Percentiles rank a stretch among this genome's conserved stretches.
Evolutionary conservation across 1,139 yeast species (phyloP).

Genomic region (Lodderomyces elongisporus): DNA sequence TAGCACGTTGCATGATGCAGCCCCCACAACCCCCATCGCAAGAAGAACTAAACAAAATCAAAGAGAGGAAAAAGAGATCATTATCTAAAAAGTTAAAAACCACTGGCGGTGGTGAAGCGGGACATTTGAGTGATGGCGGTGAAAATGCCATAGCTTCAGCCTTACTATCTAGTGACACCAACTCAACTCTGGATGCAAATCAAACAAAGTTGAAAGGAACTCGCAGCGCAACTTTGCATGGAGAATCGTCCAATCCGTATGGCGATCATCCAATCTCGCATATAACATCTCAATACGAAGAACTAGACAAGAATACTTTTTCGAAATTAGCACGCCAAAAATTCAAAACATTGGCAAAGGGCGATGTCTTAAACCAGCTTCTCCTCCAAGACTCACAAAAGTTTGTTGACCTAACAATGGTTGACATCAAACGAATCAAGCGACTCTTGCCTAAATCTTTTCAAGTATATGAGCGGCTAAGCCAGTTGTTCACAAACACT

Average conservation of each 20-base stretch:
- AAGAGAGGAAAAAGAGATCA: constrained; percentile 21
- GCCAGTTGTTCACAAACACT: constrained; percentile 14
- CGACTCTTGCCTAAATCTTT: constrained; percentile 15
- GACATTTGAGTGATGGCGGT: constrained; percentile 6
- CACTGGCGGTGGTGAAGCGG: constrained; percentile 9
- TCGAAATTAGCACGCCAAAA: background rate
- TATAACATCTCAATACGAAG: background rate
- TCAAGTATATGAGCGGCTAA: constrained; percentile 10
- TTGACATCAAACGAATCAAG: constrained; percentile 17
- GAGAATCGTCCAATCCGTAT: background rate
- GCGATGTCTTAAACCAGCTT: constrained; percentile 10
- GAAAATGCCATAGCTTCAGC: background rate
- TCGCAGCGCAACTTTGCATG: background rate
- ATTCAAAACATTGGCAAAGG: background rate
- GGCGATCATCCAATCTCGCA: background rate
- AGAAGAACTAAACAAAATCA: constrained; percentile 20
- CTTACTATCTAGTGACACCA: background rate
- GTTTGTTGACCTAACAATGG: constrained; percentile 12
- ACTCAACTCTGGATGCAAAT: background rate
- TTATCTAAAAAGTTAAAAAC: constrained; percentile 12
- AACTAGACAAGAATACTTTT: background rate
- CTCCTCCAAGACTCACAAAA: constrained; percentile 10
- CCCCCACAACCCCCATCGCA: constrained; percentile 48
- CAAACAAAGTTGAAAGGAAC: background rate
- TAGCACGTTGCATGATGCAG: constrained; percentile 29